Conservation (phyloP, 208 protist genomes). For the Chromosphaera perkinsii region DNA sequence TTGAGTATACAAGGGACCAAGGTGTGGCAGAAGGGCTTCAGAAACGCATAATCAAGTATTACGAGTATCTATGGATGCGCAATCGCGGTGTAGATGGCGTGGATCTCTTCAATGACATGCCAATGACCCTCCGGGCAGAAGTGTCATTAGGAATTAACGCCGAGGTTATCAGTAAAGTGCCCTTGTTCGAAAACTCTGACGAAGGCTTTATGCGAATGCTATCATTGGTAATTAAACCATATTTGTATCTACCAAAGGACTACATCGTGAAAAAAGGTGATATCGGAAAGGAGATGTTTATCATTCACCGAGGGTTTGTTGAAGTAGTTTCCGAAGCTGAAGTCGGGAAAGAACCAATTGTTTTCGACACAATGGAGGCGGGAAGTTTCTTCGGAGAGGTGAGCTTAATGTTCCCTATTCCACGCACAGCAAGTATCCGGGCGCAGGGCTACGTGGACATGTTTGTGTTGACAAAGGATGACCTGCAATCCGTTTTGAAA, state of each 20-base stretch:
- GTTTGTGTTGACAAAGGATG: background rate
- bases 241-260: background rate
- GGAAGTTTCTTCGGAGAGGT: background rate
- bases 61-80: background rate
- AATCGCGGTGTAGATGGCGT: background rate
- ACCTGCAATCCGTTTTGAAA: too few species aligned
- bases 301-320: conserved; percentile 3
- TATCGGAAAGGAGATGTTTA: conserved; percentile 11
- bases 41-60: background rate
- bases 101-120: background rate
- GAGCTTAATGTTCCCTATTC: background rate
- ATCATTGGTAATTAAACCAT: background rate
- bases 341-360: too few species aligned
- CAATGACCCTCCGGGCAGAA: background rate
- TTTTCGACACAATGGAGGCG: too few species aligned
- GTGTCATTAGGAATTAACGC: background rate
- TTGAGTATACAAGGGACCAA: too few species aligned
- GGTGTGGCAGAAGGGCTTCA: too few species aligned
- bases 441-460: background rate
- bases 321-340: conserved; percentile 12
- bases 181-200: background rate
- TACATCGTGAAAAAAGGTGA: conserved; percentile 7
- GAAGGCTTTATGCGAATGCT: conserved; percentile 4
- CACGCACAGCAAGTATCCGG: background rate
- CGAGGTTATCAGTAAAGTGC: background rate